Percentiles rank a stretch among this genome's conserved stretches.
Conservation (phyloP, 1,284 basidiomycete species). For the Cutaneotrichosporon cyanovorans region DNA sequence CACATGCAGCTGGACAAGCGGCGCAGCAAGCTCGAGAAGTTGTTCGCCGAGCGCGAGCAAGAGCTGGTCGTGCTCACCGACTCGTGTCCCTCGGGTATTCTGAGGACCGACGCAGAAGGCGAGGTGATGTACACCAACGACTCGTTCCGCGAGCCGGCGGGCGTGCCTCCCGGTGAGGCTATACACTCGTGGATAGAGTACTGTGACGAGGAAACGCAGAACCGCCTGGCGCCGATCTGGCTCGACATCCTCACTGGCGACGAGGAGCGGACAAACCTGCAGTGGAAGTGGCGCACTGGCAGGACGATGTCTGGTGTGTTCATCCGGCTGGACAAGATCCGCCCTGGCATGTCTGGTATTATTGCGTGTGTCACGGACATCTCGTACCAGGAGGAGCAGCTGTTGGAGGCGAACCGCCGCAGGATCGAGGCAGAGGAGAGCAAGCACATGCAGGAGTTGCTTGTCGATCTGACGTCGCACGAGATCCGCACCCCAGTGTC, state of each 20-base stretch:
- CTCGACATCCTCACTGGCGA: neutral
- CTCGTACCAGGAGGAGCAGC: slow-evolving; percentile 32
- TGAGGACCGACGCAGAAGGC: slow-evolving; percentile 26
- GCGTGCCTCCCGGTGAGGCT: slow-evolving; percentile 11
- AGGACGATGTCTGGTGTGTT: slow-evolving; percentile 28
- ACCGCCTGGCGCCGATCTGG: neutral
- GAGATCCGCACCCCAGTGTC: slow-evolving; percentile 43
- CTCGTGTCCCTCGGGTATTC: slow-evolving; percentile 36
- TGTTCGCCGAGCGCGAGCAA: slow-evolving; percentile 30
- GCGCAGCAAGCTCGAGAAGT: slow-evolving; percentile 30
- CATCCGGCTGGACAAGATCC: slow-evolving; percentile 31
- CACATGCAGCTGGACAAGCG: slow-evolving; percentile 43
- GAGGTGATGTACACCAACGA: slow-evolving; percentile 29
- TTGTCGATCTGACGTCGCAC: slow-evolving; percentile 44
- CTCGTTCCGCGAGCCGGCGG: slow-evolving; percentile 22
- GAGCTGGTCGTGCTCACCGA: slow-evolving; percentile 43
- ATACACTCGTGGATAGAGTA: slow-evolving; percentile 7
- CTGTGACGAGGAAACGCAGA: slow-evolving; percentile 19
- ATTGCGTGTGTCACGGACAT: slow-evolving; percentile 38
- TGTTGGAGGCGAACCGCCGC: slow-evolving; percentile 34
- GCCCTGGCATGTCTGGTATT: slow-evolving; percentile 25
- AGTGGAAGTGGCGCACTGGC: slow-evolving; percentile 39
- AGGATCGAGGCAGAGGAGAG: slow-evolving; percentile 36
- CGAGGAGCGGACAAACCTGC: slow-evolving; percentile 18
- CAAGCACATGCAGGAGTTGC: slow-evolving; percentile 37